phyloP scores from a whole-genome alignment of 2,329 filamentous ascomycete genomes.

The Ophiostoma fasciatum region DNA sequence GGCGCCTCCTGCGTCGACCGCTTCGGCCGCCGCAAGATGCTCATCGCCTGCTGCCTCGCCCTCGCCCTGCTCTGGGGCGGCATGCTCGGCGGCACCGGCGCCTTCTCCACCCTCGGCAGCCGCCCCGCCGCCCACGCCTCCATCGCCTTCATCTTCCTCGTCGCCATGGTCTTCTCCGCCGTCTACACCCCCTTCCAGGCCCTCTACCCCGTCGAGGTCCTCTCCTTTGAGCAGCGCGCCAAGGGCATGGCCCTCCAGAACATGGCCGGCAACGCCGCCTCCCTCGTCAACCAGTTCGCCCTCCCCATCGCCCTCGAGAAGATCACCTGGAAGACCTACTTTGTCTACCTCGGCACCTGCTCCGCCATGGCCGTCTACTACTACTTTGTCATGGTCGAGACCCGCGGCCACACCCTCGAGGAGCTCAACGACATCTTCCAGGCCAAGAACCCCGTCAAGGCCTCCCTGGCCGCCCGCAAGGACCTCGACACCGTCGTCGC shows the following conservation, averaged over 20 bases:
- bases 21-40: slow-evolving; percentile 38
- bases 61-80: slow-evolving; percentile 6
- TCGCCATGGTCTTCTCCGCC: slow-evolving; percentile 5
- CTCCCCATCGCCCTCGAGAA: slow-evolving; percentile 16
- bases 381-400: slow-evolving; percentile 31
- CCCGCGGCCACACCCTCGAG: slow-evolving; percentile 4
- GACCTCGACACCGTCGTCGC: background rate
- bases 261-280: slow-evolving; percentile 1
- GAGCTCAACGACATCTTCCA: slow-evolving; percentile 8
- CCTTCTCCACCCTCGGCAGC: slow-evolving; percentile 2
- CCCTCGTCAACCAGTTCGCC: slow-evolving; percentile 6
- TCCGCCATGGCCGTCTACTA: slow-evolving; percentile 1
- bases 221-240: slow-evolving; percentile 7
- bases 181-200: slow-evolving; percentile 6
- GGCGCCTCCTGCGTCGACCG: slow-evolving; percentile 41
- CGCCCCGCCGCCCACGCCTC: slow-evolving; percentile 1
- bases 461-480: background rate
- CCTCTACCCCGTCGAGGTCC: slow-evolving; percentile 7
- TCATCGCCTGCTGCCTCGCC: slow-evolving; percentile 14
- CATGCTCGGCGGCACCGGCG: slow-evolving; percentile 6
- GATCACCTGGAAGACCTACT: slow-evolving; percentile 5
- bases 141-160: slow-evolving; percentile 7
- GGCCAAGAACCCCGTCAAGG: slow-evolving; percentile 4
- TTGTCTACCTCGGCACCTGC: slow-evolving; percentile 4
- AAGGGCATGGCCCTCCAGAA: slow-evolving; percentile 9